Percentiles rank a stretch among this genome's conserved stretches.
phyloP scores from a whole-genome alignment of 2,329 filamentous ascomycete genomes.

The Grosmannia penicillata region DNA sequence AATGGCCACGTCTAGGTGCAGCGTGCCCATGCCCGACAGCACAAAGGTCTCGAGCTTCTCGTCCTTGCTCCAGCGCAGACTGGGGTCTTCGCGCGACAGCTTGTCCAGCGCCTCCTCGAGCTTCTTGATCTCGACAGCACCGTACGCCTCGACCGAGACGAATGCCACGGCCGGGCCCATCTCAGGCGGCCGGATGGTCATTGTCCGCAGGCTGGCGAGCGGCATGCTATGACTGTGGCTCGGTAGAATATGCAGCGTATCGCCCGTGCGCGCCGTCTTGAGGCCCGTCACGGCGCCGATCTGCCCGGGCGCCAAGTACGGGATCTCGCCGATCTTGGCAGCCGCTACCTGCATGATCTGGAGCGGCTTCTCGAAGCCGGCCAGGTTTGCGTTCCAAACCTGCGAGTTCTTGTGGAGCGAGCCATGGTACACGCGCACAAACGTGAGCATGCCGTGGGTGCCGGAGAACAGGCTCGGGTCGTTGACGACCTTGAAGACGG shows the following conservation, averaged over 20 bases:
- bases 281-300: constrained; percentile 88
- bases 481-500: constrained; percentile 89
- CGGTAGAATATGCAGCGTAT: constrained; percentile 69
- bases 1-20: constrained; percentile 85
- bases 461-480: constrained; percentile 43
- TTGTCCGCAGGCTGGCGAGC: constrained; percentile 50
- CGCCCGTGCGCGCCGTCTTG: constrained; percentile 83
- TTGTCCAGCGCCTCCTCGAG: constrained; percentile 63
- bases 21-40: constrained; percentile 87
- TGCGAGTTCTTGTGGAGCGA: constrained; percentile 56
- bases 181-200: constrained; percentile 76
- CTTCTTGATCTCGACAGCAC: constrained; percentile 55
- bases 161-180: constrained; percentile 94
- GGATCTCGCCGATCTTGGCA: constrained; percentile 71
- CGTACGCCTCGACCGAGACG: constrained; percentile 66
- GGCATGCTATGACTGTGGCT: constrained; percentile 37
- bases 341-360: constrained; percentile 83
- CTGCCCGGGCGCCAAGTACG: constrained; percentile 67
- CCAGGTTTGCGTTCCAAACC: constrained; percentile 78
- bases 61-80: constrained; percentile 69
- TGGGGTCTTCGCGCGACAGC: constrained; percentile 82
- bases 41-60: constrained; percentile 88
- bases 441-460: constrained; percentile 68
- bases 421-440: constrained; percentile 84
- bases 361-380: constrained; percentile 64